Conservation (phyloP, 371 early-diverging fungal genomes). For the Choanephora cucurbitarum region DNA sequence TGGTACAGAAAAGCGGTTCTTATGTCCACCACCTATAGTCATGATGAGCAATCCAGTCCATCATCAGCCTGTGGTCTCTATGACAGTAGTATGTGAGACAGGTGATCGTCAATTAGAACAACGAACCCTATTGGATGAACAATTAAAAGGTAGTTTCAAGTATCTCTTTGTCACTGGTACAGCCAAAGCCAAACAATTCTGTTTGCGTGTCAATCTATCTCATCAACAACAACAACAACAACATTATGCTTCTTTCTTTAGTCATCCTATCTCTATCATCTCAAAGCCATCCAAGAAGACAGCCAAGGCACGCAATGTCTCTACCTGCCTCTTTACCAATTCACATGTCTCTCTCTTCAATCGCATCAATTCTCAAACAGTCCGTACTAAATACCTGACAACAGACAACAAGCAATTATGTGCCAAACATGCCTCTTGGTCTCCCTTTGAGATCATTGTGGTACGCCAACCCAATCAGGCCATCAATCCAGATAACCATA, state of each 20-base stretch:
- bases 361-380: constrained; percentile 89
- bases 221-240: constrained; percentile 17
- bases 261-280: constrained; percentile 74
- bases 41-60: constrained; percentile 34
- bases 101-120: constrained; percentile 53
- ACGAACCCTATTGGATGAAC: constrained; percentile 57
- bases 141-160: constrained; percentile 59
- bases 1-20: constrained; percentile 85
- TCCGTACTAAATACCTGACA: constrained; percentile 82
- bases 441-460: constrained; percentile 73
- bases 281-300: constrained; percentile 90
- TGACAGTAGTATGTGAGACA: constrained; percentile 63
- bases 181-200: constrained; percentile 80
- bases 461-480: constrained; percentile 49
- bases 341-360: constrained; percentile 73
- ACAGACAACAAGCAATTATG: constrained; percentile 55
- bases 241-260: constrained; percentile 62
- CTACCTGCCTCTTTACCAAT: constrained; percentile 73
- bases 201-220: constrained; percentile 52
- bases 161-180: constrained; percentile 78
- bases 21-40: constrained; percentile 88
- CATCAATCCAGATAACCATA: constrained; percentile 33
- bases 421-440: constrained; percentile 79
- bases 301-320: constrained; percentile 75
- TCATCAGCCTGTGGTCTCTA: constrained; percentile 53